Base-by-base conservation (phyloP, 805 yeast species). In the Kuraishia piskuri region DNA sequence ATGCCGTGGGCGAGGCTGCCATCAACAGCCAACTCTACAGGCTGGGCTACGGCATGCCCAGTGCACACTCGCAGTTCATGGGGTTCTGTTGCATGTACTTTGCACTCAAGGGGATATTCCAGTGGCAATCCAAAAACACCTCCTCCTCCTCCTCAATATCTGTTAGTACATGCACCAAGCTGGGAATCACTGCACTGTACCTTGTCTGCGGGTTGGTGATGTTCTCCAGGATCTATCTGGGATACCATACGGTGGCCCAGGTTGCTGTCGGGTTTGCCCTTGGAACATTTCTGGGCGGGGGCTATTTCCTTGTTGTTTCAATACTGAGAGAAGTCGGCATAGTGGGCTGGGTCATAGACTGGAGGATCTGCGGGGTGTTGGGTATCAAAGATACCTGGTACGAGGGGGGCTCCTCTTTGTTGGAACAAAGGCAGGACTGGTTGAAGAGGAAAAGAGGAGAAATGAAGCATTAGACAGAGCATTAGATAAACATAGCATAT, bases 61-160 rank as follows among this genome's bases (percentile, higher is more conserved):
- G 91, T 52, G 97, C 99, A 1, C 99, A 92, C 68, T 83, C 96
- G 0, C 99, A 92, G 69, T 94, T 91, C 67, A 87, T 92, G 90
- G 95, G 96, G 1, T 94, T 83, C 64, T 83, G 86, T 57, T 77
- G 81, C n/a, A 71, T 77, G 7, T 87, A 83, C 63, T 70, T 76
- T 56, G 59, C 74, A 2, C 73, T 86, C 54, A 70, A 73, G 51
- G 44, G 77, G 54, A 53, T 68, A 66, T 58, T 65, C 57, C 69
- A 76, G 63, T 70, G 81, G 80, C 66, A 70, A 57, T 63, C 12
- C 17, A 2, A 21, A 22, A 14, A 21, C 9, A 20, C 9, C 48
- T 12, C 20, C 23, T 22, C 24, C 8, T 68, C 48, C 14, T n/a
- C n/a, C n/a, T n/a, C n/a, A n/a, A n/a, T 63, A 59, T 46, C 58